These are phyloP conservation scores for Guadua angustifolia DNA, from an alignment of 176 grass and related monocot genomes.

Conservation along the genomic window DNA sequence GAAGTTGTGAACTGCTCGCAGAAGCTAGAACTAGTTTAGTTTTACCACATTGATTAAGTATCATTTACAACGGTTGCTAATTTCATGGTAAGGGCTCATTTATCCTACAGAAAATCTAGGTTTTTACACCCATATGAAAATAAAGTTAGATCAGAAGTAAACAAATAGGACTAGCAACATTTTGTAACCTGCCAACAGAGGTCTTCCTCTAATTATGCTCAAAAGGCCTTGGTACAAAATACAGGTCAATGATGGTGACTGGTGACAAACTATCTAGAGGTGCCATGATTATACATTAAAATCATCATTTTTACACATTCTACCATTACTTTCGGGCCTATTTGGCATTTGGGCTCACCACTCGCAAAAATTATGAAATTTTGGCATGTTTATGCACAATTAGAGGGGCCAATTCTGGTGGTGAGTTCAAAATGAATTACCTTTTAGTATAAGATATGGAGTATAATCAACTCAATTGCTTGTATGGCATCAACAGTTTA, in stretches of 20 bases:
- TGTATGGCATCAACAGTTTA: not conserved
- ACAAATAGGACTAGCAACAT: not conserved
- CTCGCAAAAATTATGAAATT: not conserved
- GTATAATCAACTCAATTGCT: not conserved
- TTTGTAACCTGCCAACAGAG: not conserved
- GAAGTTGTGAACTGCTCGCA: not conserved
- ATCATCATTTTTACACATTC: not conserved
- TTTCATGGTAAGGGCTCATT: not conserved
- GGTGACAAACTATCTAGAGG: not conserved
- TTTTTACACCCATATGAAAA: not conserved
- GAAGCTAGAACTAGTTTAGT: not conserved
- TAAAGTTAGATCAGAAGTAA: not conserved
- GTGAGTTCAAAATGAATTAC: not conserved
- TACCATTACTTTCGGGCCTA: not conserved
- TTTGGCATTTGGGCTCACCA: not conserved
- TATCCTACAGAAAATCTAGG: not conserved
- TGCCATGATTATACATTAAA: not conserved
- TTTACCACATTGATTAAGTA: not conserved
- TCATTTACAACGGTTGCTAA: not conserved
- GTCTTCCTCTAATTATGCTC: not conserved
- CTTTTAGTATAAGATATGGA: not conserved
- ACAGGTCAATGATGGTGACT: not conserved
- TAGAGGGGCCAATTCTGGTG: not conserved
- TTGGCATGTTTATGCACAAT: not conserved
- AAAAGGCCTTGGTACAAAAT: constrained; percentile 5